Evolutionary conservation across 495 filamentous ascomycete genomes (phyloP).

Genomic region (Bacidia gigantensis): DNA sequence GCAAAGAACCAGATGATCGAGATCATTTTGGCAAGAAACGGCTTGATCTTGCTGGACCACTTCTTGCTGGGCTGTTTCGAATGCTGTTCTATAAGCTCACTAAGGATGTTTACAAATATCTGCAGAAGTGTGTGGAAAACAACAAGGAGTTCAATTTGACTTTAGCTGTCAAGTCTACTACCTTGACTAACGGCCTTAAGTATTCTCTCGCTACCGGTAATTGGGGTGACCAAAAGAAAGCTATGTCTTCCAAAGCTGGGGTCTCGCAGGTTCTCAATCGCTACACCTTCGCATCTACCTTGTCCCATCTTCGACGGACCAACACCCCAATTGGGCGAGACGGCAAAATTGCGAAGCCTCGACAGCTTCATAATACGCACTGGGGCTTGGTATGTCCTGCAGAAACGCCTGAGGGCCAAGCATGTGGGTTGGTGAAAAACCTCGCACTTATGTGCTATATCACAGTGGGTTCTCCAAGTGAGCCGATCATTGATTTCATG

Average conservation of each 20-base stretch:
- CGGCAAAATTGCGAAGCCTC: slow-evolving; percentile 94
- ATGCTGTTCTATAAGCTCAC: slow-evolving; percentile 74
- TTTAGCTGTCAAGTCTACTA: slow-evolving; percentile 78
- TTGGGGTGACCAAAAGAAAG: slow-evolving; percentile 99
- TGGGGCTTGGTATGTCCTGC: slow-evolving; percentile 97
- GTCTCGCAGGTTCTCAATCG: slow-evolving; percentile 97
- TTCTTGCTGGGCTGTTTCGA: slow-evolving; percentile 87
- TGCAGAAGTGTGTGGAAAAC: slow-evolving; percentile 81
- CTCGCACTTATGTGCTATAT: slow-evolving; percentile 96
- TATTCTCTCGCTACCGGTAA: slow-evolving; percentile 98
- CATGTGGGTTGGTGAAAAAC: slow-evolving; percentile 97
- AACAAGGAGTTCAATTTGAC: slow-evolving; percentile 78
- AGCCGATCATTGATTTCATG: slow-evolving; percentile 91
- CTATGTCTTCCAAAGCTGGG: slow-evolving; percentile 80
- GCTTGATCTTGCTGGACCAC: slow-evolving; percentile 84
- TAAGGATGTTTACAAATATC: slow-evolving; percentile 74
- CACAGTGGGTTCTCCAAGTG: slow-evolving; percentile 77
- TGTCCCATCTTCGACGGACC: slow-evolving; percentile 91
- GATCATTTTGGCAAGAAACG: slow-evolving; percentile 99
- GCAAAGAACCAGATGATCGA: slow-evolving; percentile 86
- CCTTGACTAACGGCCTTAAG: slow-evolving; percentile 83
- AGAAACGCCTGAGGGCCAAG: slow-evolving; percentile 96
- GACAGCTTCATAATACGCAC: slow-evolving; percentile 96
- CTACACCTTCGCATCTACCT: slow-evolving; percentile 90
- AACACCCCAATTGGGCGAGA: slow-evolving; percentile 97